Evolutionary conservation across 352 stramenopile species (phyloP).

Genomic region (Globisporangium iwayamae): DNA sequence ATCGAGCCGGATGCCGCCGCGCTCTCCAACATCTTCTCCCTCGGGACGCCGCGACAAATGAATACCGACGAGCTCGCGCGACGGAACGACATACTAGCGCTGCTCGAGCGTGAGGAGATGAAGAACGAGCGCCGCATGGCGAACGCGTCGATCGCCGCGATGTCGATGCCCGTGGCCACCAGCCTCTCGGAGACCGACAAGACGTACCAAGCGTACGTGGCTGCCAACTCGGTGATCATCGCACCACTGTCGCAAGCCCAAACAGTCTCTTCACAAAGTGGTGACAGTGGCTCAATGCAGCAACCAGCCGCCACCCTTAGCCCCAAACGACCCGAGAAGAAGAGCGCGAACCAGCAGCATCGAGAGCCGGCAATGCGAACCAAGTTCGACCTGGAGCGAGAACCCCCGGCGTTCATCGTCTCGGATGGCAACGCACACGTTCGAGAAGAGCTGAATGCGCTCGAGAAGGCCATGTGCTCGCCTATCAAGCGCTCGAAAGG

Average conservation of each 20-base stretch:
- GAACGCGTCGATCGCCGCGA: constrained; percentile 28
- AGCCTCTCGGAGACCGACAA: constrained; percentile 22
- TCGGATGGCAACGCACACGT: constrained; percentile 31
- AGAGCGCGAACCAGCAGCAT: neutral
- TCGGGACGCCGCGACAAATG: constrained; percentile 56
- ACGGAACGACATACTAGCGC: constrained; percentile 45
- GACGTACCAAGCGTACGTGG: constrained; percentile 35
- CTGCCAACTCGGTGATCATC: constrained; percentile 35
- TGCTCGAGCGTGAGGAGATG: constrained; percentile 37
- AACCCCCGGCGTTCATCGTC: constrained; percentile 29
- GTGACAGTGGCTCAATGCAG: neutral
- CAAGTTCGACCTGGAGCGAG: constrained; percentile 45
- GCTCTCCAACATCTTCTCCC: constrained; percentile 57
- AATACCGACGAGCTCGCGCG: constrained; percentile 37
- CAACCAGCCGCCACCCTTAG: neutral
- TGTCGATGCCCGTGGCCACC: constrained; percentile 20
- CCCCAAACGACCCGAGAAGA: constrained; percentile 17
- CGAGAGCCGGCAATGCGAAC: constrained; percentile 17
- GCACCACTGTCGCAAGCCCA: neutral
- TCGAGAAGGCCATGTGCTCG: constrained; percentile 29
- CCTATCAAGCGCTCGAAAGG: constrained; percentile 27
- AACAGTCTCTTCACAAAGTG: neutral
- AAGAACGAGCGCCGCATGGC: constrained; percentile 25
- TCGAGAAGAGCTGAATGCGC: constrained; percentile 22
- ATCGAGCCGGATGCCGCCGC: constrained; percentile 25